These are phyloP conservation scores for Dactylis glomerata DNA, from an alignment of 176 grass and related monocot genomes.

Conservation along the genomic window DNA sequence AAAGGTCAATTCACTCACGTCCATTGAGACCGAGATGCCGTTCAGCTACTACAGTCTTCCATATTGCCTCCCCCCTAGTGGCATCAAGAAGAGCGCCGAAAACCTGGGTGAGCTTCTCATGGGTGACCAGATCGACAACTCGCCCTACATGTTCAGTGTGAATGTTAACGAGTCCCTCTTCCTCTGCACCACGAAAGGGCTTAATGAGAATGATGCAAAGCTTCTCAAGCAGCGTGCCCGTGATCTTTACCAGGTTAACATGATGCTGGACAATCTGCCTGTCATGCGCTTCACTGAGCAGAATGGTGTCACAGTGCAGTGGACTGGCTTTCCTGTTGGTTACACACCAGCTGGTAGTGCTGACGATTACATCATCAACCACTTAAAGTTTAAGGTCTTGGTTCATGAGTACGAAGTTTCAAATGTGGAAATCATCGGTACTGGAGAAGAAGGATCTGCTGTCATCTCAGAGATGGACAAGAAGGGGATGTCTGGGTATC, in stretches of 20 bases:
- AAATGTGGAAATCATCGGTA: conserved; percentile 64
- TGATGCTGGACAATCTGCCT: conserved; percentile 90
- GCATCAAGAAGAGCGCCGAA: conserved; percentile 88
- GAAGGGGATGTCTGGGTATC: conserved; percentile 79
- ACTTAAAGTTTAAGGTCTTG: conserved; percentile 81
- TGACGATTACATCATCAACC: conserved; percentile 81
- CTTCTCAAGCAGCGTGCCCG: conserved; percentile 69
- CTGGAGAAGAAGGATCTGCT: conserved; percentile 73
- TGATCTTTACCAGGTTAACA: conserved; percentile 93
- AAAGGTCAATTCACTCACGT: conserved; percentile 88
- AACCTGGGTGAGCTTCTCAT: conserved; percentile 88
- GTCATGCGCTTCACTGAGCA: conserved; percentile 77
- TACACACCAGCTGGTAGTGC: conserved; percentile 54
- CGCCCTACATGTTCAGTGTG: conserved; percentile 63
- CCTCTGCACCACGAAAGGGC: conserved; percentile 77
- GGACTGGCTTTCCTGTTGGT: conserved; percentile 82
- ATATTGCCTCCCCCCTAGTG: conserved; percentile 52
- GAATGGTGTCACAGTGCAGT: conserved; percentile 68
- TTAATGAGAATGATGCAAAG: conserved; percentile 71
- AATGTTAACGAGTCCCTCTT: conserved; percentile 71
- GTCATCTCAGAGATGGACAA: conserved; percentile 62
- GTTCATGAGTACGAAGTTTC: conserved; percentile 73
- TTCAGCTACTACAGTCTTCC: conserved; percentile 85
- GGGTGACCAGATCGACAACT: conserved; percentile 92
- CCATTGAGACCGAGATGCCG: conserved; percentile 83